Conservation (phyloP, 176 grass and related monocot species). For the Ensete ventricosum region DNA sequence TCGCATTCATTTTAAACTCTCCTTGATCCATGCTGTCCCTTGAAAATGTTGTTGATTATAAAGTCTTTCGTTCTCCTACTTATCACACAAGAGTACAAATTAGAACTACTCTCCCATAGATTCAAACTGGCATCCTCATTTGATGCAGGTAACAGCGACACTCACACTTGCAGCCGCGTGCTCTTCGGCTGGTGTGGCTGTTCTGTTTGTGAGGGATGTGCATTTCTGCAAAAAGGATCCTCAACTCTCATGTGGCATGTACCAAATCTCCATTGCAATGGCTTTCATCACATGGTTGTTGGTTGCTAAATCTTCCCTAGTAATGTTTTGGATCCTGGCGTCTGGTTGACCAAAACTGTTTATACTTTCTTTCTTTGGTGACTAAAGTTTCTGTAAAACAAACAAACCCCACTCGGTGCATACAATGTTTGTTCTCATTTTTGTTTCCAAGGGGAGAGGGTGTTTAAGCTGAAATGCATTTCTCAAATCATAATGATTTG, state of each 20-base stretch:
- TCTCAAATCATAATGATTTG: too few relatives aligned
- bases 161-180: neutral
- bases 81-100: neutral
- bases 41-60: too few relatives aligned
- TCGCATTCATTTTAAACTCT: too few relatives aligned
- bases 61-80: too few relatives aligned
- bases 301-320: neutral
- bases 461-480: too few relatives aligned
- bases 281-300: neutral
- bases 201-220: neutral
- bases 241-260: neutral
- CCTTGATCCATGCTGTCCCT: too few relatives aligned
- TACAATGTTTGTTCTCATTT: too few relatives aligned
- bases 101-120: neutral
- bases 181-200: neutral
- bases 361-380: too few relatives aligned
- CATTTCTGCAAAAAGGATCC: neutral
- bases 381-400: too few relatives aligned
- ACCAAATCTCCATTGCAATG: constrained; percentile 1
- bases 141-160: neutral
- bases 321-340: neutral
- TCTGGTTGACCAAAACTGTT: neutral
- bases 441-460: too few relatives aligned
- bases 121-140: neutral
- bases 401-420: too few relatives aligned